Base-by-base conservation (phyloP, 202 grass and related monocot genomes). In the Digitaria exilis region DNA sequence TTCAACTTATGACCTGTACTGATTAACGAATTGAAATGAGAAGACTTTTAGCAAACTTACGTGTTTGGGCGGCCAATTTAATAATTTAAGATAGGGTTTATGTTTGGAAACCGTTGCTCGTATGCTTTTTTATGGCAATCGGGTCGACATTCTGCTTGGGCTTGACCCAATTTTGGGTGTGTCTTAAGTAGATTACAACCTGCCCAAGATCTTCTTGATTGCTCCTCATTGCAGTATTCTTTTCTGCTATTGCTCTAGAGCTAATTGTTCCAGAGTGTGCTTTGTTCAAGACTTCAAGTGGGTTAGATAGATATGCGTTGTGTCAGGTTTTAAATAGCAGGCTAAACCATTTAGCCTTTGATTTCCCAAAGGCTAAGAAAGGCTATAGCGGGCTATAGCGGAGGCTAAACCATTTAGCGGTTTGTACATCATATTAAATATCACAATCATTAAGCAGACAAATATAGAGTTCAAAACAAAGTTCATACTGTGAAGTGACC, bases 81-180 rank as follows among this genome's bases (percentile, higher is more conserved):
- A n/a, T n/a, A n/a, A n/a, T n/a, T 11, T n/a, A 42, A 32, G 26
- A 76, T 42, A 26, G 6, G 44, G 8, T 25, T 49, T 73, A n/a
- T 82, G 32, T 63, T 51, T 11, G 45, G 44, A 65, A n/a, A n/a
- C n/a, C n/a, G n/a, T n/a, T n/a, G 25, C 46, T 25, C 34, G 25
- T 7, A 67, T 32, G 45, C 30, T 74, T 51, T 30, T 46, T 34
- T 67, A 56, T 55, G 37, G 50, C 72, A 68, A 84, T 68, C 57
- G 17, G 9, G 55, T 58, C 25, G 7, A 59, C 29, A 37, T 35
- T 28, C 29, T 39, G 22, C 15, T 41, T 39, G 21, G 50, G 52
- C 74, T 70, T 60, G 21, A 66, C 34, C 24, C 32, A 69, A 60
- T 69, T 70, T n/a, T n/a, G n/a, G n/a, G n/a, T n/a, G n/a, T n/a